Base-by-base conservation (phyloP, 192 early-diverging fungal species). In the Polychytrium aggregatum region DNA sequence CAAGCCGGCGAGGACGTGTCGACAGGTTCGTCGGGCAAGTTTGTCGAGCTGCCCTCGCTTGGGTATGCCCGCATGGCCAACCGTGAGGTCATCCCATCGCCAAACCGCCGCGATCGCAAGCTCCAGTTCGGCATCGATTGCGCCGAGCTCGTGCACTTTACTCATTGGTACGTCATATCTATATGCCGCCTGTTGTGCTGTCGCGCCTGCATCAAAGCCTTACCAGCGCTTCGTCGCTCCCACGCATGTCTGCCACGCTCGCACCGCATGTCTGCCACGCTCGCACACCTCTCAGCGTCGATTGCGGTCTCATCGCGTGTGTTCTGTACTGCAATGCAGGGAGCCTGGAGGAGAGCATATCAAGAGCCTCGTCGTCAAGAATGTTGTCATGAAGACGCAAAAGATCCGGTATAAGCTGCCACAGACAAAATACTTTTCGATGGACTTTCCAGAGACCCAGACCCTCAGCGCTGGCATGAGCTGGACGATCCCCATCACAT, bases 361-460 rank as follows among this genome's bases (percentile, higher is more conserved):
- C 40, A 73, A 76, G 46, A 34, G 61, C 7, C 48, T 76, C 6
- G 42, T 64, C 26, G 55, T 76, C 34, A 76, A 76, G 40, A 76
- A 76, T 44, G 73, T 76, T 8, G 69, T 67, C 39, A 76, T 76
- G 73, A 76, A 76, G 37, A 78, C 75, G 2, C 75, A 76, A 48
- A 78, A 78, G 53, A 78, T 78, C 44, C 64, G 60, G 51, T 78
- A 78, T 58, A 67, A 65, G 31, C 62, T 78, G 3, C 75, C 75
- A n/a, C 48, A 71, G 57, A 76, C 75, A 5, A 49, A 60, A 41
- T 72, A 70, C 53, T 78, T 78, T 49, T 72, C 70, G 20, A 64
- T 78, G 59, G 69, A 78, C 26, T 78, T 78, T 55, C 75, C 75
- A 3, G 71, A 78, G 48, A 78, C 71, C 1, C 53, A 62, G 16